These are phyloP conservation scores for Pichia membranifaciens DNA, from an alignment of 805 yeast genomes.

Conservation along the genomic window DNA sequence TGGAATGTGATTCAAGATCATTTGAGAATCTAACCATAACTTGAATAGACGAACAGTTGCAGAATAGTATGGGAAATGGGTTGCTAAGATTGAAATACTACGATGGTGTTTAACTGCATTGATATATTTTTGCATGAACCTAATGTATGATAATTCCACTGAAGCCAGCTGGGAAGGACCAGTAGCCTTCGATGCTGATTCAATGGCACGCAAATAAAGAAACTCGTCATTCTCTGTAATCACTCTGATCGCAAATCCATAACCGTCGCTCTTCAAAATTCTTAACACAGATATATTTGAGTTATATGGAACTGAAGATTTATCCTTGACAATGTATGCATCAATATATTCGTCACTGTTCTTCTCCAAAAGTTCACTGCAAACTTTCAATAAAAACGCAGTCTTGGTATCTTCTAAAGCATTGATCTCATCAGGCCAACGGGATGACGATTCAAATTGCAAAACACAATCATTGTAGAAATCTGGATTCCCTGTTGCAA, in stretches of 20 bases:
- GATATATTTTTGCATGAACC: slow-evolving; percentile 58
- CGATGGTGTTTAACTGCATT: slow-evolving; percentile 78
- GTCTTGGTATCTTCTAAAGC: slow-evolving; percentile 87
- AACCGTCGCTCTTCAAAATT: slow-evolving; percentile 83
- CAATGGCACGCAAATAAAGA: slow-evolving; percentile 65
- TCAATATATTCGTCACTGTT: slow-evolving; percentile 34
- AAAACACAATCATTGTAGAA: slow-evolving; percentile 75
- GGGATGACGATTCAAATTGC: slow-evolving; percentile 83
- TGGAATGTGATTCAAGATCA: slow-evolving; percentile 60
- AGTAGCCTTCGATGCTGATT: slow-evolving; percentile 36
- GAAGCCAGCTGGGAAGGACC: slow-evolving; percentile 53
- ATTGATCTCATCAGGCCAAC: slow-evolving; percentile 90
- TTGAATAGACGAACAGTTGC: slow-evolving; percentile 82
- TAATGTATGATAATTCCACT: slow-evolving; percentile 55
- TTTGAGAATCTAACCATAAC: slow-evolving; percentile 82
- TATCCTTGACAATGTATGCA: slow-evolving; percentile 60
- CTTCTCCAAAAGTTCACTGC: slow-evolving; percentile 40
- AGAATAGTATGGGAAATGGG: slow-evolving; percentile 65
- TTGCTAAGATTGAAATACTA: slow-evolving; percentile 63
- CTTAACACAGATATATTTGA: slow-evolving; percentile 51
- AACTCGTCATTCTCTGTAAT: slow-evolving; percentile 80
- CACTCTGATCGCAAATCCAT: slow-evolving; percentile 72
- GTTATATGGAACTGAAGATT: slow-evolving; percentile 57
- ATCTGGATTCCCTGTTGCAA: slow-evolving; percentile 66
- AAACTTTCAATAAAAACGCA: slow-evolving; percentile 74